A percentile compares a stretch with the other conserved stretches of the same genome.
phyloP scores from a whole-genome alignment of 305 asterid species.

The Fraxinus angustifolia region DNA sequence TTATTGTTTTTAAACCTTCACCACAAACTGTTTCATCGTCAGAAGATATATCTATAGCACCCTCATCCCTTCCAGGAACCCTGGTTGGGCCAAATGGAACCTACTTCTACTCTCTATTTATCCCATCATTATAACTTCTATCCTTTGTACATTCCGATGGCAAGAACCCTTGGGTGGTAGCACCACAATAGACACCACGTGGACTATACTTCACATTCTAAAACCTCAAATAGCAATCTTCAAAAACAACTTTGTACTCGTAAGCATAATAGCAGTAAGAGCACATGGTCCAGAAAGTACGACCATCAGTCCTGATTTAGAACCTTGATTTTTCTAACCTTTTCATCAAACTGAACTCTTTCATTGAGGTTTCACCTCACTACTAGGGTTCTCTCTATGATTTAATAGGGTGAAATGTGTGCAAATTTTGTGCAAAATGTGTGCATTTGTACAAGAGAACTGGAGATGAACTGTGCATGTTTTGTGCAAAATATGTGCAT shows the following conservation, averaged over 20 bases:
- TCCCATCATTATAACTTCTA: constrained; percentile 15
- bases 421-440: not conserved
- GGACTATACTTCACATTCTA: constrained; percentile 46
- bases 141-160: constrained; percentile 8
- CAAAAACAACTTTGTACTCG: constrained; percentile 41
- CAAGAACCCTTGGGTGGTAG: constrained; percentile 47
- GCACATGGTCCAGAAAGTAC: constrained; percentile 68
- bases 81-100: constrained; percentile 29
- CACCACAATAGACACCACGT: constrained; percentile 35
- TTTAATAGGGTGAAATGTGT: not conserved
- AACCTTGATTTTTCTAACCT: constrained; percentile 22
- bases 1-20: not conserved
- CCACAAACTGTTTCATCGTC: constrained; percentile 21
- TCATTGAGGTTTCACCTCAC: constrained; percentile 9
- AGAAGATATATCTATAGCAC: constrained; percentile 21
- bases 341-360: constrained; percentile 29
- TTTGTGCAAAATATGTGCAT: not conserved
- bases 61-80: not conserved
- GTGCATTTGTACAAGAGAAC: not conserved
- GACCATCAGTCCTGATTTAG: constrained; percentile 18
- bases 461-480: not conserved
- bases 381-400: not conserved
- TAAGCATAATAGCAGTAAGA: constrained; percentile 57
- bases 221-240: constrained; percentile 55
- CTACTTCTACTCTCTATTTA: constrained; percentile 29